Evolutionary conservation across 495 filamentous ascomycete genomes (phyloP), one percentile per base, ranked within the genome.

Genomic region (Aspergillus carlsbadensis): DNA sequence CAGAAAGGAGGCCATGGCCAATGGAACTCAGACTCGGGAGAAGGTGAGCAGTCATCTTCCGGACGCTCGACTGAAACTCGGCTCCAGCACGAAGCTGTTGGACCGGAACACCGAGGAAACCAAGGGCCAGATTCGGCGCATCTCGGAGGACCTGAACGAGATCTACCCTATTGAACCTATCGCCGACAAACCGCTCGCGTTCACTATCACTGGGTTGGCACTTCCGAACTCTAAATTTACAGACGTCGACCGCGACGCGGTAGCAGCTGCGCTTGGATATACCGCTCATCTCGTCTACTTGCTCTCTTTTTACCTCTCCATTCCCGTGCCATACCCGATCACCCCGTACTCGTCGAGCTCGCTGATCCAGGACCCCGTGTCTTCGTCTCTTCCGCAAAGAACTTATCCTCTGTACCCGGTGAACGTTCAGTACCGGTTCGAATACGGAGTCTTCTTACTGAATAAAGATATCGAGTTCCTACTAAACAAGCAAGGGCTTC

Each of bases 381-480:
- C 84, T 40, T 74, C 83, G 6, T 66, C 68, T n/a, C 79, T 91
- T 5, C 77, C 83, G 6, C 82, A 85, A 49, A 81, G 88, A 17
- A 86, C 83, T 2, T 95, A 90, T 66, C 94, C 93, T 2, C 79
- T 98, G 0, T 91, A 89, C 68, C 79, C 87, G 33, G 87, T 89
- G 54, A 85, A 83, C 11, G 84, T 92, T 6, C 81, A 87, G 26
- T 96, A 89, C 64, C 84, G 92, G 10, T 96, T 97, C 65, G 93
- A 97, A 59, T 98, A 98, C 73, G 94, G 79, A 5, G 91, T 96
- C 59, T 98, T 98, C 60, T 71, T 98, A 10, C 77, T 98, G 4
- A 97, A 98, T 71, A 93, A 96, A 65, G 79, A 97, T 62, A 90
- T 98, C 42, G 93, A 98, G 71, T 80, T 89, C 37, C 76, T 98